Conservation (phyloP, 805 yeast genomes). For the Kodamaea restingae region DNA sequence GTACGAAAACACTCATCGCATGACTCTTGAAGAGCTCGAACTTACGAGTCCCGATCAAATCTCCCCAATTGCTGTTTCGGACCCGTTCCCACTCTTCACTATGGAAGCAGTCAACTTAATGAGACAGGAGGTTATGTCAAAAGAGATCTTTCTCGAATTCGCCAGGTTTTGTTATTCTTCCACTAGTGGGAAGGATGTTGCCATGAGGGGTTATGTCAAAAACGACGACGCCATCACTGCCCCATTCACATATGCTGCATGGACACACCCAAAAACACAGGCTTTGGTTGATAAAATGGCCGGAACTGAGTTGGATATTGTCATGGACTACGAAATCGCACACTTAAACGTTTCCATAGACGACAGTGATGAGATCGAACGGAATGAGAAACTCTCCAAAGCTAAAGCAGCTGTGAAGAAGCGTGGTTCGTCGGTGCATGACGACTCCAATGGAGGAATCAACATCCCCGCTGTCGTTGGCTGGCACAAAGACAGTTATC, state of each 20-base stretch:
- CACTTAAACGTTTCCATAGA: conserved; percentile 49
- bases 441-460: conserved; percentile 17
- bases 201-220: conserved; percentile 48
- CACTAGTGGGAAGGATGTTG: conserved; percentile 48
- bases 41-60: conserved; percentile 44
- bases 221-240: conserved; percentile 26
- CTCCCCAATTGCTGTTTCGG: conserved; percentile 52
- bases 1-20: conserved; percentile 25
- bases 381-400: conserved; percentile 8
- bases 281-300: conserved; percentile 56
- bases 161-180: conserved; percentile 43
- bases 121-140: conserved; percentile 51
- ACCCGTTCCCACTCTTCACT: conserved; percentile 59
- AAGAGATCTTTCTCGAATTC: conserved; percentile 42
- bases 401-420: conserved; percentile 6
- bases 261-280: conserved; percentile 56
- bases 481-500: conserved; percentile 64
- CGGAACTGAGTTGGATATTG: conserved; percentile 49
- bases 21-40: conserved; percentile 49
- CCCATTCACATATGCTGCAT: conserved; percentile 53
- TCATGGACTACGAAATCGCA: conserved; percentile 59
- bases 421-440: conserved; percentile 9
- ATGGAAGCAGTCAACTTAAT: conserved; percentile 56
- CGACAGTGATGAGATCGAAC: conserved; percentile 29
- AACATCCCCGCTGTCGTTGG: conserved; percentile 54